Evolutionary conservation across 2,329 filamentous ascomycete species (phyloP).

Genomic region (Aspergillus ibericus): DNA sequence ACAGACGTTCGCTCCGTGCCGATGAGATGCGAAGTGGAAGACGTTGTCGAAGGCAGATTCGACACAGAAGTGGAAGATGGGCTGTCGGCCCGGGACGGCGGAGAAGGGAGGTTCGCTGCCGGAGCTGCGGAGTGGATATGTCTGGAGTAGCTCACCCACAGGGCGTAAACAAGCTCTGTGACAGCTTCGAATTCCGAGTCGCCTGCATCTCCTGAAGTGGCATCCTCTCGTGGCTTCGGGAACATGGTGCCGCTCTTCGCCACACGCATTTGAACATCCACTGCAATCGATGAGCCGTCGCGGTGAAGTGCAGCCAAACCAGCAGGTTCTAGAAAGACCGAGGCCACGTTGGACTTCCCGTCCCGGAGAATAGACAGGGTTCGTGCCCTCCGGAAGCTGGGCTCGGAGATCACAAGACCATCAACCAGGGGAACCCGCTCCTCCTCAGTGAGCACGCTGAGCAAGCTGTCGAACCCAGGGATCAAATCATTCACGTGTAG

Average conservation of each 20-base stretch:
- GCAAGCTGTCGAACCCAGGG: slow-evolving; percentile 80
- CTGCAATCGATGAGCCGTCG: slow-evolving; percentile 86
- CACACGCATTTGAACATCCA: slow-evolving; percentile 95
- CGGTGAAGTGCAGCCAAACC: slow-evolving; percentile 83
- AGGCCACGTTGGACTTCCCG: slow-evolving; percentile 73
- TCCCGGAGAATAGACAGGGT: slow-evolving; percentile 81
- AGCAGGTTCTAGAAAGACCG: slow-evolving; percentile 78
- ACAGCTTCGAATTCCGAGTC: slow-evolving; percentile 55
- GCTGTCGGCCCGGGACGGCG: slow-evolving; percentile 59
- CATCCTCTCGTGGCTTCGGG: slow-evolving; percentile 59
- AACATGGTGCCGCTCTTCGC: slow-evolving; percentile 80
- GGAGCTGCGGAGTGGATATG: slow-evolving; percentile 77
- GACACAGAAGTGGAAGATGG: slow-evolving; percentile 79
- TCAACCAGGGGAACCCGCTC: slow-evolving; percentile 81
- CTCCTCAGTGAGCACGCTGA: slow-evolving; percentile 79
- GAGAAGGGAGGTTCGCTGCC: slow-evolving; percentile 54
- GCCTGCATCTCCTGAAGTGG: slow-evolving; percentile 61
- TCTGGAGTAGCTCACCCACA: slow-evolving; percentile 96
- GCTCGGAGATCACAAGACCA: slow-evolving; percentile 95
- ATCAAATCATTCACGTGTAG: slow-evolving; percentile 77
- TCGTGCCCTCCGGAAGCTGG: slow-evolving; percentile 87
- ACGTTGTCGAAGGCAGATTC: slow-evolving; percentile 60
- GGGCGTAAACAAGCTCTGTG: slow-evolving; percentile 83
- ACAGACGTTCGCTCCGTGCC: slow-evolving; percentile 28
- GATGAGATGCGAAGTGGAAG: slow-evolving; percentile 25